A percentile compares a stretch with the other conserved stretches of the same genome.
phyloP scores from a whole-genome alignment of 2,329 filamentous ascomycete genomes.

The Atkinsonella texensis region DNA sequence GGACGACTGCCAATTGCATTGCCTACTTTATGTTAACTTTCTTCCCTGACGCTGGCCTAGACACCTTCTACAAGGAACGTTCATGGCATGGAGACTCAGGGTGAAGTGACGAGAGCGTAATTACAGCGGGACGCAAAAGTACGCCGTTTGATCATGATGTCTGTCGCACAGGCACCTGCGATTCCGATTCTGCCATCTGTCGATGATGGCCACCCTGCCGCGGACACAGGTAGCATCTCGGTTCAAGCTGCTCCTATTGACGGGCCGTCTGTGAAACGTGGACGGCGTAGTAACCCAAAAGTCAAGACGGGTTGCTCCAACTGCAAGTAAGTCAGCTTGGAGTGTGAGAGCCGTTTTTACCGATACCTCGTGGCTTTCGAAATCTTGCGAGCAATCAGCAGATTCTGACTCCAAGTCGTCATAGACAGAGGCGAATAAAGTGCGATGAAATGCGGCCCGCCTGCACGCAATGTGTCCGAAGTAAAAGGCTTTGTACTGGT shows the following conservation, averaged over 20 bases:
- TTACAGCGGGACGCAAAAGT: no score
- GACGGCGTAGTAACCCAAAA: conserved; percentile 44
- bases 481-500: conserved; percentile 46
- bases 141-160: background rate
- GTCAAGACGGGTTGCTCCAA: conserved; percentile 55
- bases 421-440: conserved; percentile 49
- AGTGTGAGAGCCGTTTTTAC: background rate
- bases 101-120: background rate
- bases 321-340: conserved; percentile 47
- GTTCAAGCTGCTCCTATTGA: background rate
- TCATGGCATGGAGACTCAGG: background rate
- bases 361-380: background rate
- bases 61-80: background rate
- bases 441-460: conserved; percentile 52
- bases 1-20: background rate
- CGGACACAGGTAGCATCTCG: background rate
- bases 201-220: background rate
- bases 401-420: background rate
- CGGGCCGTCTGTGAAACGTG: conserved; percentile 23
- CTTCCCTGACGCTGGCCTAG: background rate
- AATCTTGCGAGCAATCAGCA: background rate
- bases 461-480: conserved; percentile 47
- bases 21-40: background rate
- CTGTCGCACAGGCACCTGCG: background rate
- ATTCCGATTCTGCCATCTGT: background rate